A percentile compares a stretch with the other conserved stretches of the same genome.
Evolutionary conservation across 2,329 filamentous ascomycete genomes (phyloP).

Genomic region (Fusarium sororula): DNA sequence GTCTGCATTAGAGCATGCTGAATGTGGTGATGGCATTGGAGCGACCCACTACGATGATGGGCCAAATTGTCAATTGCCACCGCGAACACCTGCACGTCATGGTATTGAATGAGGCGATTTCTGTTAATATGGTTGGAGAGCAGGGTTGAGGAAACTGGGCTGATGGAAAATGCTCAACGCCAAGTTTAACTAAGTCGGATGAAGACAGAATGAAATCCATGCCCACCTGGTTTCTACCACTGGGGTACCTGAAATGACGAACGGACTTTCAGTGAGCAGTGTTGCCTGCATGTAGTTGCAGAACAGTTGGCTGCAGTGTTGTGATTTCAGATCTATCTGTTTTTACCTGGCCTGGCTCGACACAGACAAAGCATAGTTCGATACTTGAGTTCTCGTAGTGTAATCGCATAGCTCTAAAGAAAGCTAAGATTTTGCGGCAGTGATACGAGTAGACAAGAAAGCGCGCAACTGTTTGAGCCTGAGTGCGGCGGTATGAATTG

Average conservation of each 20-base stretch:
- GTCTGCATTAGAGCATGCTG: slow-evolving; percentile 25
- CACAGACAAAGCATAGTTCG: neutral
- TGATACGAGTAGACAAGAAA: neutral
- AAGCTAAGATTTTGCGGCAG: slow-evolving; percentile 2
- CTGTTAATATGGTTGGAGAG: neutral
- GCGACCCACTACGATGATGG: slow-evolving; percentile 17
- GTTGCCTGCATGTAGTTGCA: neutral
- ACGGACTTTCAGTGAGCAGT: neutral
- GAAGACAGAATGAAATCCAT: neutral
- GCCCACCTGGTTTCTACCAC: neutral
- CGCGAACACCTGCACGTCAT: neutral
- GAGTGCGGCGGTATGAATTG: neutral
- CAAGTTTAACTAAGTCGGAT: neutral
- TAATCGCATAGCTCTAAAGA: slow-evolving; percentile 15
- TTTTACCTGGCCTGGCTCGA: slow-evolving; percentile 4
- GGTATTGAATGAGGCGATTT: neutral
- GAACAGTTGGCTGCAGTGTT: neutral
- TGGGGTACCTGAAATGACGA: neutral
- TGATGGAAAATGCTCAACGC: neutral
- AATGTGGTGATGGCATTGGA: slow-evolving; percentile 16
- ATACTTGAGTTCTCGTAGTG: neutral
- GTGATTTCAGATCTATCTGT: neutral
- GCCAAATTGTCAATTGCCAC: neutral
- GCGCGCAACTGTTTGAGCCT: neutral
- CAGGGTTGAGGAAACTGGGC: slow-evolving; percentile 18